Conservation (phyloP, 257 asterid species). For the Euphrasia confusa region DNA sequence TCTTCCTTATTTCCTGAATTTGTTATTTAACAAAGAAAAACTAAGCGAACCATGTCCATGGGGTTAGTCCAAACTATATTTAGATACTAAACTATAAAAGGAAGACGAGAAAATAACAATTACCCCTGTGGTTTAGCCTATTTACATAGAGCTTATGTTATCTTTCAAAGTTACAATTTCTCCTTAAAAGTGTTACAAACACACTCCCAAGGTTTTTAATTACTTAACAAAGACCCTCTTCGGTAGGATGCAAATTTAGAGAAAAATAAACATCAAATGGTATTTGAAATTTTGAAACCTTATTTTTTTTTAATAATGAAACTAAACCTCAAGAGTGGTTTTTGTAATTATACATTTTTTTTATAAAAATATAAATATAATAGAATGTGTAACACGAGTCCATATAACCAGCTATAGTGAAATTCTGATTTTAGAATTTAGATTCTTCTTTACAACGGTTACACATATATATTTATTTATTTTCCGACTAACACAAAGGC, state of each 20-base stretch:
- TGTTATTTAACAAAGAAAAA: neutral
- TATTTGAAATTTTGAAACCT: neutral
- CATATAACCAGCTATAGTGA: neutral
- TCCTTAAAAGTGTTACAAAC: neutral
- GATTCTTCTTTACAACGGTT: constrained; percentile 1
- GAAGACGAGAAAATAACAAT: neutral
- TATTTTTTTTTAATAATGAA: neutral
- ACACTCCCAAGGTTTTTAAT: neutral
- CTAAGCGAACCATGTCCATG: neutral
- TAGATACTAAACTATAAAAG: too few relatives aligned
- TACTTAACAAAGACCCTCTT: neutral
- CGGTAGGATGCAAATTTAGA: neutral
- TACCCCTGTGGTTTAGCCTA: neutral
- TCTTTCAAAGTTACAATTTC: neutral
- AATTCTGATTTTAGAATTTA: neutral
- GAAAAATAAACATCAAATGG: neutral
- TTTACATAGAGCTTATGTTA: neutral
- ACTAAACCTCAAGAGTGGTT: neutral
- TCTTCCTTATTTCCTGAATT: neutral
- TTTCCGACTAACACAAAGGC: neutral
- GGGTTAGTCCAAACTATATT: neutral
- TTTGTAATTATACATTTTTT: neutral
- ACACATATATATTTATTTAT: neutral
- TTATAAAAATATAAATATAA: neutral
- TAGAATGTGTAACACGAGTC: neutral